Evolutionary conservation across 495 filamentous ascomycete species (phyloP), one percentile per base, ranked within the genome.

Genomic region (Penicillium lagena): DNA sequence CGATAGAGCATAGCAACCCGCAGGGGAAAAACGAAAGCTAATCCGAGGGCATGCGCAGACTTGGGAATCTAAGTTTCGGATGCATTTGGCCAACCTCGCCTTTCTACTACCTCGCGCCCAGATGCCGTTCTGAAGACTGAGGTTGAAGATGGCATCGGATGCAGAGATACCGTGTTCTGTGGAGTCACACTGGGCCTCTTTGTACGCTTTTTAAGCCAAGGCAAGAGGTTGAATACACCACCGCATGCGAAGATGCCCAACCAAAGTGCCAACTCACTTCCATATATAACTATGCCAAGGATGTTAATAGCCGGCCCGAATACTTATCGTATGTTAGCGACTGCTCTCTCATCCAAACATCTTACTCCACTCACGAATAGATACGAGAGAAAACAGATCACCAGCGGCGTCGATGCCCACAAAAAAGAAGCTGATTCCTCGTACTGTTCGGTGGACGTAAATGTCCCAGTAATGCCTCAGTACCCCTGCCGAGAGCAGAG

Each of bases 381-480:
- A 82, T 10, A 81, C 51, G 0, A 83, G 66, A 4, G 80, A 82
- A 43, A 77, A 79, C 1, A 83, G 44, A 63, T 85, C 81, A 0
- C 80, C 81, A 1, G 73, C 69, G 4, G 80, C 80, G 57, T 85
- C 81, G 34, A 83, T 81, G 0, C 61, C 78, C 1, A 82, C 79
- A 51, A 83, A 85, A 4, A 82, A 61, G 59, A 85, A 83, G 11
- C 76, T 81, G 29, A 85, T 83, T 7, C 81, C 81, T 2, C 77
- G 68, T 10, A 83, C 80, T 0, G 79, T 82, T 9, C 71, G 66
- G 43, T 82, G 70, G 10, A 66, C 54, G 39, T 74, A 80, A 15
- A 83, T 82, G 49, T 81, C 78, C 66, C 68, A 75, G 46, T 81
- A 83, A 57, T 83, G 76, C 42, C 55, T 58, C 37, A 72, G 49